Evolutionary conservation across 2,329 filamentous ascomycete genomes (phyloP).

Genomic region (Fusarium nurragi): DNA sequence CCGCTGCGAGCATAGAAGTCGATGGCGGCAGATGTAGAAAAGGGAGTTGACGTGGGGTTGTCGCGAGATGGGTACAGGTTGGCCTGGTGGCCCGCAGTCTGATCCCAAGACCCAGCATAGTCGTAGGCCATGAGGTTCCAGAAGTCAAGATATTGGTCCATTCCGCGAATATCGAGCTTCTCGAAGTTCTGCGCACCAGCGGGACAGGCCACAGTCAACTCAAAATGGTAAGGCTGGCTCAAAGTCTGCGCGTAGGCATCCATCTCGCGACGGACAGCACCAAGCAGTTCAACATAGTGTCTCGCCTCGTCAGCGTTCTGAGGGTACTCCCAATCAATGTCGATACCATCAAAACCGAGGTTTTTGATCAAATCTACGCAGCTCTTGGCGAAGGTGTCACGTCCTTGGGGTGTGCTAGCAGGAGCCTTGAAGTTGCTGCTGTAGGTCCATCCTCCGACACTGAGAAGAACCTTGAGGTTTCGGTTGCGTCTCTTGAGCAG

Average conservation of each 20-base stretch:
- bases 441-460: constrained; percentile 94
- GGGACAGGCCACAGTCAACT: constrained; percentile 71
- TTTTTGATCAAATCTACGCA: constrained; percentile 81
- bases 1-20: constrained; percentile 73
- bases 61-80: constrained; percentile 73
- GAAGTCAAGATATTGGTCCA: constrained; percentile 75
- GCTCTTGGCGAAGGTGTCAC: constrained; percentile 75
- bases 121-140: constrained; percentile 92
- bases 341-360: constrained; percentile 78
- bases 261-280: constrained; percentile 64
- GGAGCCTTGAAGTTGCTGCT: constrained; percentile 82
- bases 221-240: constrained; percentile 62
- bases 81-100: constrained; percentile 76
- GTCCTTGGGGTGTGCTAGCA: constrained; percentile 74
- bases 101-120: constrained; percentile 85
- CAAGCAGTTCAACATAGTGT: constrained; percentile 68
- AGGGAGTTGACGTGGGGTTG: constrained; percentile 76
- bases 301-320: constrained; percentile 63
- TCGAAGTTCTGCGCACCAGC: constrained; percentile 70
- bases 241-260: constrained; percentile 64
- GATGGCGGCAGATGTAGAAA: constrained; percentile 77
- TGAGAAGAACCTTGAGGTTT: constrained; percentile 84
- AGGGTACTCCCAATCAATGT: constrained; percentile 77
- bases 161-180: constrained; percentile 68
- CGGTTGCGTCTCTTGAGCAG: constrained; percentile 83